These are phyloP conservation scores for Mycena kentingensis DNA, from an alignment of 768 basidiomycete species.

Conservation along the genomic window DNA sequence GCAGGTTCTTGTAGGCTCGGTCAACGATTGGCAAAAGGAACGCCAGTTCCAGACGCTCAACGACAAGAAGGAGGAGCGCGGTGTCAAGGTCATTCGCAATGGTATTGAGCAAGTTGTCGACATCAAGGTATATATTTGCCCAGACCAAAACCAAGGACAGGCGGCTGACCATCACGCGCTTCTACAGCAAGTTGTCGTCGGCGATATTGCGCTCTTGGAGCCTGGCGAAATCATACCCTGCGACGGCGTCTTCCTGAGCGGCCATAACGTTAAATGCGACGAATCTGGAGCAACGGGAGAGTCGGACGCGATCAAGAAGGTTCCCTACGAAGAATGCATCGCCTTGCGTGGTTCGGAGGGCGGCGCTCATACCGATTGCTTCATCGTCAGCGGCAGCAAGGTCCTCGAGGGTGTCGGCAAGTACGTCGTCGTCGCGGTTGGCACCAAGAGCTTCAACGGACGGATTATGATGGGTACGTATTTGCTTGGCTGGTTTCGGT, in stretches of 20 bases:
- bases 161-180: conserved; percentile 23
- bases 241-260: conserved; percentile 90
- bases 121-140: conserved; percentile 59
- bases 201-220: conserved; percentile 88
- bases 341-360: conserved; percentile 43
- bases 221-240: conserved; percentile 96
- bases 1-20: conserved; percentile 84
- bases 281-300: conserved; percentile 97
- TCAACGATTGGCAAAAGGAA: conserved; percentile 99
- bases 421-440: conserved; percentile 92
- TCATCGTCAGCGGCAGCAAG: conserved; percentile 88
- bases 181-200: conserved; percentile 84
- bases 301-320: conserved; percentile 91
- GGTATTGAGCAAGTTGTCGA: conserved; percentile 73
- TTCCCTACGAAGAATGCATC: conserved; percentile 74
- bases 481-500: conserved; percentile 5
- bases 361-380: conserved; percentile 77
- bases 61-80: conserved; percentile 93
- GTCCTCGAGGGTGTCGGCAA: conserved; percentile 92
- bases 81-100: conserved; percentile 78
- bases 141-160: conserved; percentile 5
- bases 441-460: conserved; percentile 91
- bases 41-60: conserved; percentile 91
- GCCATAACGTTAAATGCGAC: conserved; percentile 94
- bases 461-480: conserved; percentile 94